phyloP scores from a whole-genome alignment of 495 filamentous ascomycete genomes.

The Patellaria atrata region DNA sequence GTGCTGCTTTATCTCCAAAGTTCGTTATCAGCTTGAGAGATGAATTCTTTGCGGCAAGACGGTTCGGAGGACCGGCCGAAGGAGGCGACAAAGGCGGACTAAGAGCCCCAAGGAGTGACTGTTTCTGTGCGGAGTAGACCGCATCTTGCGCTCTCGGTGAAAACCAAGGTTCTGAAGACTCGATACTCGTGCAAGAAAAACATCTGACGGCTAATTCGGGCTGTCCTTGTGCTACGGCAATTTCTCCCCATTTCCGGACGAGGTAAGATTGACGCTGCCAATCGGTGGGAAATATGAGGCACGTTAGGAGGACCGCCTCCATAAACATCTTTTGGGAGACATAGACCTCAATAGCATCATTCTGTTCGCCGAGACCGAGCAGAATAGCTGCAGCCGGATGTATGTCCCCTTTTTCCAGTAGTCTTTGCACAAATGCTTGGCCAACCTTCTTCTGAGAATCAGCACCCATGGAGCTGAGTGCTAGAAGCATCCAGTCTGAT shows the following conservation, averaged over 20 bases:
- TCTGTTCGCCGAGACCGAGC: slow-evolving; percentile 78
- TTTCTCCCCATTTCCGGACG: slow-evolving; percentile 88
- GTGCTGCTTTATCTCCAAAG: slow-evolving; percentile 34
- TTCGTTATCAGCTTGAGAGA: slow-evolving; percentile 85
- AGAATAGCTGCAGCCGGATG: slow-evolving; percentile 85
- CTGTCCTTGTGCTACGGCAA: slow-evolving; percentile 72
- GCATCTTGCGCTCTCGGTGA: slow-evolving; percentile 65
- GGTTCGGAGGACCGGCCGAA: slow-evolving; percentile 6
- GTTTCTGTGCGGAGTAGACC: slow-evolving; percentile 31
- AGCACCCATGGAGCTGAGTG: slow-evolving; percentile 71
- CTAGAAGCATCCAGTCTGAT: slow-evolving; percentile 93
- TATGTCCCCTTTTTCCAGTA: slow-evolving; percentile 79
- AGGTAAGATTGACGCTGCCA: slow-evolving; percentile 85
- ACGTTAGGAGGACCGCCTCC: slow-evolving; percentile 76
- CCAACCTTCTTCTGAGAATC: slow-evolving; percentile 80
- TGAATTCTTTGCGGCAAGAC: slow-evolving; percentile 51
- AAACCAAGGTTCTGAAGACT: slow-evolving; percentile 58
- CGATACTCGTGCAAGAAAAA: slow-evolving; percentile 31
- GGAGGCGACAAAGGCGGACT: slow-evolving; percentile 31
- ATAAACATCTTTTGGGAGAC: slow-evolving; percentile 81
- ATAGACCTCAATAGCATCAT: slow-evolving; percentile 94
- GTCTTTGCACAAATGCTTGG: slow-evolving; percentile 78
- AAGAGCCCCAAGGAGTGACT: slow-evolving; percentile 21
- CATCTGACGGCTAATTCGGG: slow-evolving; percentile 85
- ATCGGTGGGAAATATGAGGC: slow-evolving; percentile 46